Evolutionary conservation across 257 asterid genomes (phyloP), one percentile per base, ranked within the genome.

Genomic region (Anisodus tanguticus): DNA sequence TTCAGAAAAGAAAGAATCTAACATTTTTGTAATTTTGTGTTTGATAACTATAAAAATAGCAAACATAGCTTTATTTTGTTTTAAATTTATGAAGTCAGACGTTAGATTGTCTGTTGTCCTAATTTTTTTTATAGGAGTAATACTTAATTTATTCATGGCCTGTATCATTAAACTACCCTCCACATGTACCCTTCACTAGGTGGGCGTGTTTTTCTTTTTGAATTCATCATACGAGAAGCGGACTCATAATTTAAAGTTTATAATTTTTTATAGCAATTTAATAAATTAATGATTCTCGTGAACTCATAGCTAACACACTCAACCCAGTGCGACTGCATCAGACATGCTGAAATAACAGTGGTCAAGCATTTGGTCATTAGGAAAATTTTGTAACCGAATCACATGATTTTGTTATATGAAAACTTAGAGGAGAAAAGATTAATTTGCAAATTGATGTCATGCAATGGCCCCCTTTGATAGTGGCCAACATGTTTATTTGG

Each of bases 361-460:
- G 60, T 82, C 47, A 45, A 81, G 11, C 62, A 85, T 81, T 72
- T 64, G 26, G 66, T 8, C 35, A 2, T 85, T 63, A 72, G 67
- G 11, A 22, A 51, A 45, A 45, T 6, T 59, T 10, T 83, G 86
- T 78, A 22, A 6, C 22, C 35, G 49, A 67, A 67, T 67, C 74
- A 3, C 74, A 35, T 67, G 43, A 26, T 11, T 11, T 26, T 67
- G 6, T 7, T 10, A 2, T 41, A 54, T 2, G 59, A 54, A 54
- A 54, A 54, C 12, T 13, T 0, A 13, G 2, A 12, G 17, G 17
- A 4, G 12, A 10, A 11, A 16, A 66, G 9, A 15, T 22, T 22
- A 22, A 22, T 22, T 22, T 22, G 26, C 26, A 67, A 3, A 35
- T 37, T 37, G 62, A 57, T 13, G 62, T 22, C n/a, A 37, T 68